A percentile compares a stretch with the other conserved stretches of the same genome.
phyloP scores from a whole-genome alignment of 2,329 filamentous ascomycete species.

The Pseudopyricularia cyperi region DNA sequence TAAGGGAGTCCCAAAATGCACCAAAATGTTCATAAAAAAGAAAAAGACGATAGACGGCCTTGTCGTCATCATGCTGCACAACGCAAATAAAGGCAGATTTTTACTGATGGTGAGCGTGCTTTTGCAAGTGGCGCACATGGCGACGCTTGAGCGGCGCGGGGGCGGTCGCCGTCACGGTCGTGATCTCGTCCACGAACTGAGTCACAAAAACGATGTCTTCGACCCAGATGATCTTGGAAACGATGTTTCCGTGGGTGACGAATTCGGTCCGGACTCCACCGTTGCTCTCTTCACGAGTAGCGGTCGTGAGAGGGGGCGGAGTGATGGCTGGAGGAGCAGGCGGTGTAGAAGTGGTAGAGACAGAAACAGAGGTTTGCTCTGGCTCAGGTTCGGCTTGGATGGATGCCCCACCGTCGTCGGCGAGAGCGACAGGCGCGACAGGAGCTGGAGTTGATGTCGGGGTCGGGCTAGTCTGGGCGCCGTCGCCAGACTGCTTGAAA shows the following conservation, averaged over 20 bases:
- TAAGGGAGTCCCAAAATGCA: not conserved
- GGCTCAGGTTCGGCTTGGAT: constrained; percentile 2
- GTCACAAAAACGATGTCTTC: constrained; percentile 42
- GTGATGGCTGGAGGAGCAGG: constrained; percentile 10
- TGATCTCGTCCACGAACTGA: constrained; percentile 25
- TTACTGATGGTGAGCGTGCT: constrained; percentile 1
- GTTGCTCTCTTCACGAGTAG: constrained; percentile 18
- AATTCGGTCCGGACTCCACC: constrained; percentile 37
- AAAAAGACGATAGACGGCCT: not conserved
- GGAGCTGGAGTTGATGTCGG: not conserved
- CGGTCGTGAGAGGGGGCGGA: constrained; percentile 13
- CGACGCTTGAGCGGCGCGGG: constrained; percentile 12
- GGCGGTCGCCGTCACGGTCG: constrained; percentile 22
- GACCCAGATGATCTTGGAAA: constrained; percentile 45
- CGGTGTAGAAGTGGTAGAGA: constrained; percentile 4
- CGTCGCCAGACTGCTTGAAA: constrained; percentile 13
- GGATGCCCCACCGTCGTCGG: constrained; percentile 4
- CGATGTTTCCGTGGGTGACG: constrained; percentile 32
- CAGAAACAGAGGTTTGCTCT: constrained; percentile 5
- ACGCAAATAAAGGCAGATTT: not conserved
- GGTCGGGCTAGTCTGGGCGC: not conserved
- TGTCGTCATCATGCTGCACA: not conserved
- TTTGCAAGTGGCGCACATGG: constrained; percentile 24
- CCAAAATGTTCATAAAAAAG: not conserved
- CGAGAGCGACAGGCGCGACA: constrained; percentile 3